phyloP scores from a whole-genome alignment of 176 grass and related monocot genomes.

The Zea luxurians region DNA sequence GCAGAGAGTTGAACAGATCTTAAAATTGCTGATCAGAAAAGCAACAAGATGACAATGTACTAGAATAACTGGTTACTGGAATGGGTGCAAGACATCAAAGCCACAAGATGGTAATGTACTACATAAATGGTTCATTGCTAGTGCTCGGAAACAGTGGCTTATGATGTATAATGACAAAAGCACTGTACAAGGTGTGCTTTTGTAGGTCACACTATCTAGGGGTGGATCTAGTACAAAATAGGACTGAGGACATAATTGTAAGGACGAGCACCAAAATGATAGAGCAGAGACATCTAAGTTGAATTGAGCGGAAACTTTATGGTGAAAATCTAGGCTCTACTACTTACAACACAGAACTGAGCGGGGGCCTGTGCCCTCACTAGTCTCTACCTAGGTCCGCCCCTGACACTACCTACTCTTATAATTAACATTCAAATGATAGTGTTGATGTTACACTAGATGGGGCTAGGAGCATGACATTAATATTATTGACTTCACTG shows the following conservation, averaged over 20 bases:
- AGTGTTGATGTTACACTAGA: constrained; percentile 39
- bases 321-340: no score
- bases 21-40: constrained; percentile 20
- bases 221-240: no score
- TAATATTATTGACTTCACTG: constrained; percentile 41
- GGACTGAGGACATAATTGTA: no score
- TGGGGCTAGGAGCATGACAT: constrained; percentile 22
- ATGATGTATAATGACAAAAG: constrained; percentile 23
- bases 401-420: background rate
- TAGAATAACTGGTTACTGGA: background rate
- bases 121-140: constrained; percentile 8
- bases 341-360: no score
- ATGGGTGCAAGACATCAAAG: background rate
- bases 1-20: constrained; percentile 8
- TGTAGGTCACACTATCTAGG: constrained; percentile 23
- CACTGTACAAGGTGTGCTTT: constrained; percentile 22
- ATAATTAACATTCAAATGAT: constrained; percentile 29
- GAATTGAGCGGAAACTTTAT: no score
- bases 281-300: no score
- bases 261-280: no score
- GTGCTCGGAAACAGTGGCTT: background rate
- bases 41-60: background rate
- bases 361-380: no score
- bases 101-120: background rate
- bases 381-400: no score